A percentile compares a stretch with the other conserved stretches of the same genome.
These are phyloP conservation scores for Castanea crenata DNA, from an alignment of 306 rosid species.

Conservation along the genomic window DNA sequence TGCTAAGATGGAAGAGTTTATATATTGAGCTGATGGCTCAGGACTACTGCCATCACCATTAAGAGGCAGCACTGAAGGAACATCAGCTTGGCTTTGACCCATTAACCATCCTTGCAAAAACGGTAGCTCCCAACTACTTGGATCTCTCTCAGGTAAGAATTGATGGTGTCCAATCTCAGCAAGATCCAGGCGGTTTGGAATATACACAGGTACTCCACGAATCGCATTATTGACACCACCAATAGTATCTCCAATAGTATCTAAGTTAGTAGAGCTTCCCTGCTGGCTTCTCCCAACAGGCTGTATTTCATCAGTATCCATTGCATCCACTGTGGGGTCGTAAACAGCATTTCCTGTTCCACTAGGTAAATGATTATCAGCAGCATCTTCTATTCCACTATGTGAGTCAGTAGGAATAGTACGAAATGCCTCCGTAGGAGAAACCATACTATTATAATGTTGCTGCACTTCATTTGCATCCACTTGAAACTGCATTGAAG, in stretches of 20 bases:
- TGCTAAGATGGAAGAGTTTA: slow-evolving; percentile 20
- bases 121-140: slow-evolving; percentile 39
- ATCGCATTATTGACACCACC: slow-evolving; percentile 24
- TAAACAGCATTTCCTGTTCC: slow-evolving; percentile 35
- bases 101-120: slow-evolving; percentile 44
- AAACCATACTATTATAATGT: slow-evolving; percentile 12
- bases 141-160: slow-evolving; percentile 30
- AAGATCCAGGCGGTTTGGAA: slow-evolving; percentile 26
- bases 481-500: slow-evolving; percentile 24
- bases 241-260: slow-evolving; percentile 35
- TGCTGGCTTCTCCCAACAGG: slow-evolving; percentile 29
- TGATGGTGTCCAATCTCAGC: slow-evolving; percentile 39
- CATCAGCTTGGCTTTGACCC: slow-evolving; percentile 43
- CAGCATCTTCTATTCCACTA: slow-evolving; percentile 22
- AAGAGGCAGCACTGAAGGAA: slow-evolving; percentile 30
- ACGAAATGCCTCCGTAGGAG: slow-evolving; percentile 20
- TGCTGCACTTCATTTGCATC: slow-evolving; percentile 25
- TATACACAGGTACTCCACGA: slow-evolving; percentile 29
- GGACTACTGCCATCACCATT: slow-evolving; percentile 12
- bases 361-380: slow-evolving; percentile 31
- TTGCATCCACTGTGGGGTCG: slow-evolving; percentile 38
- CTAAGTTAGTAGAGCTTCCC: slow-evolving; percentile 39
- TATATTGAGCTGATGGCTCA: slow-evolving; percentile 28
- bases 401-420: slow-evolving; percentile 39
- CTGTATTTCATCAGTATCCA: slow-evolving; percentile 31